Evolutionary conservation across 257 asterid species (phyloP).

Genomic region (Gynochthodes officinalis): DNA sequence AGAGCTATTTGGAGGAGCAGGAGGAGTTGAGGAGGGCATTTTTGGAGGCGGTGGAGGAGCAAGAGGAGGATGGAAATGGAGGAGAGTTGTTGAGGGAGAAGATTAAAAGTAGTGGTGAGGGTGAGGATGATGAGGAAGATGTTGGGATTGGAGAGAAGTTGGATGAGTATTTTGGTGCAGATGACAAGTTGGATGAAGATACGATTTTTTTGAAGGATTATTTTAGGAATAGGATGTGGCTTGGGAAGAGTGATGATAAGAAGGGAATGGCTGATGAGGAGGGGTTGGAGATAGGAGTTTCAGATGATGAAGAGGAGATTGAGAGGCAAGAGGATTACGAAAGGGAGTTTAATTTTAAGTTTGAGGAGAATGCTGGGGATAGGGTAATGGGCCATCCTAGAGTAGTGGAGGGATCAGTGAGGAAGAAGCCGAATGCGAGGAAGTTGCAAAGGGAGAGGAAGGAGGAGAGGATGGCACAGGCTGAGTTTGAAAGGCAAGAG

Average conservation of each 20-base stretch:
- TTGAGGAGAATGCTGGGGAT: constrained; percentile 79
- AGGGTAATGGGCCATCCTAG: constrained; percentile 70
- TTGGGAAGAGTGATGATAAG: constrained; percentile 21
- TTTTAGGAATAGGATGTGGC: constrained; percentile 64
- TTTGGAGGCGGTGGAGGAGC: constrained; percentile 42
- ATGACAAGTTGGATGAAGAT: constrained; percentile 58
- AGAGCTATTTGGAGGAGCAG: constrained; percentile 64
- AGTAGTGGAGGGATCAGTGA: constrained; percentile 78
- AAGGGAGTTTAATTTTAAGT: constrained; percentile 66
- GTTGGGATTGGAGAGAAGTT: constrained; percentile 42
- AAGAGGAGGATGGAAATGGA: constrained; percentile 32
- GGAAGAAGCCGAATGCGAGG: constrained; percentile 65
- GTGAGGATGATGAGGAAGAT: constrained; percentile 23
- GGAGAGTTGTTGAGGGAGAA: constrained; percentile 60
- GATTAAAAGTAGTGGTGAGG: constrained; percentile 27
- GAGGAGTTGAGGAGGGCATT: constrained; percentile 54
- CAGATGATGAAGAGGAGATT: constrained; percentile 69
- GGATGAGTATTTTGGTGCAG: constrained; percentile 65
- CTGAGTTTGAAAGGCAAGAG: constrained; percentile 64
- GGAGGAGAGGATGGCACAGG: constrained; percentile 66
- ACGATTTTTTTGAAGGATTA: constrained; percentile 54
- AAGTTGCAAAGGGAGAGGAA: constrained; percentile 81
- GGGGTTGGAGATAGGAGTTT: constrained; percentile 35
- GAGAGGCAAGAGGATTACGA: constrained; percentile 83
- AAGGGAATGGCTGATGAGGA: constrained; percentile 28